phyloP scores from a whole-genome alignment of 805 yeast species.

The Sungouiozyma intestinalis region DNA sequence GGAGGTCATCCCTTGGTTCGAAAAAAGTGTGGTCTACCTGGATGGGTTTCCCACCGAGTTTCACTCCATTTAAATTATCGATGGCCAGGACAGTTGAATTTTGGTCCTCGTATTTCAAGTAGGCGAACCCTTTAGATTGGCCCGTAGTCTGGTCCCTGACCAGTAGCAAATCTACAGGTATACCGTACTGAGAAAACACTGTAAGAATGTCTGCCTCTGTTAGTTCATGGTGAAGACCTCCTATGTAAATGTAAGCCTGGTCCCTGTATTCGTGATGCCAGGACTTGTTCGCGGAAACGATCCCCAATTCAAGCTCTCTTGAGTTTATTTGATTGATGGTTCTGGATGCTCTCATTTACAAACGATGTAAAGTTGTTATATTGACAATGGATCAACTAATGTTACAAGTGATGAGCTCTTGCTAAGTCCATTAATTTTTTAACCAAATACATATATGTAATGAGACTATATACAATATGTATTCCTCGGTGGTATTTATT shows the following conservation, averaged over 20 bases:
- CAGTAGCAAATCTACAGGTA: conserved; percentile 66
- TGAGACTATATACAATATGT: background rate
- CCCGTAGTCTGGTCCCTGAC: conserved; percentile 58
- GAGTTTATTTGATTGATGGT: conserved; percentile 51
- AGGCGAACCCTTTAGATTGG: conserved; percentile 65
- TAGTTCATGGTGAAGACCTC: conserved; percentile 52
- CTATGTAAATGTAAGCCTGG: conserved; percentile 69
- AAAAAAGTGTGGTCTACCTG: conserved; percentile 67
- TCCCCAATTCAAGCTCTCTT: conserved; percentile 52
- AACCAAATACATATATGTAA: background rate
- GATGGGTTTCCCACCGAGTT: conserved; percentile 38
- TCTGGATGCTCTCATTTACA: conserved; percentile 14
- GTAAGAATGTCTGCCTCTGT: conserved; percentile 68
- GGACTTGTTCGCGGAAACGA: conserved; percentile 48
- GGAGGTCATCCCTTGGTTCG: conserved; percentile 43
- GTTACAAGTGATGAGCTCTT: background rate
- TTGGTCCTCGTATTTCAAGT: conserved; percentile 73
- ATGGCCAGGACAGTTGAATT: conserved; percentile 74
- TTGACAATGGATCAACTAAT: no score
- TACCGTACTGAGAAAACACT: conserved; percentile 82
- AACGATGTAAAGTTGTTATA: no score
- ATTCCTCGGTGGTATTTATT: no score
- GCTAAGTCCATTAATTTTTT: background rate
- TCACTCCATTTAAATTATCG: conserved; percentile 73
- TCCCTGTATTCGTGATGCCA: conserved; percentile 86